phyloP scores from a whole-genome alignment of 116 monocot species.

The Cymodocea nodosa region DNA sequence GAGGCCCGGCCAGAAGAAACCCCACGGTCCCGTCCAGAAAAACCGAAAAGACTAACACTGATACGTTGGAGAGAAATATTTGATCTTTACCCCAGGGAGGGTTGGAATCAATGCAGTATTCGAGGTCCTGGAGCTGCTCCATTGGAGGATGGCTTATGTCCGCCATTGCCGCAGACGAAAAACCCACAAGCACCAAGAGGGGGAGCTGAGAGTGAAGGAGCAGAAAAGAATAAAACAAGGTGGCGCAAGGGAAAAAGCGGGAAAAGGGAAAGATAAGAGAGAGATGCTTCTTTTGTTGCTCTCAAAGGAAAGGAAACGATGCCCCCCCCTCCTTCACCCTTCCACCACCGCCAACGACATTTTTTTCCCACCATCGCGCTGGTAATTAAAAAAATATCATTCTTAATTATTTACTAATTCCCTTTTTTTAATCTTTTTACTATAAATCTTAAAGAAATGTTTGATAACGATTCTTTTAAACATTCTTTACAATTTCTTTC shows the following conservation, averaged over 20 bases:
- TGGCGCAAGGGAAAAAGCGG: constrained; percentile 1
- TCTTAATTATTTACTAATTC: too few species aligned
- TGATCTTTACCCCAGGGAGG: constrained; percentile 62
- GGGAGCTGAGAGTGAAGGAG: not conserved
- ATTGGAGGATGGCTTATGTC: constrained; percentile 85
- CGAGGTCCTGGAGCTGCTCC: constrained; percentile 96
- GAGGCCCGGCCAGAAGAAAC: not conserved
- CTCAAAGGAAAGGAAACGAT: not conserved
- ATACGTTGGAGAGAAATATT: not conserved
- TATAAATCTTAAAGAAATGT: too few species aligned
- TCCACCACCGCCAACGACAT: too few species aligned
- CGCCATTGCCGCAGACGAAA: constrained; percentile 33
- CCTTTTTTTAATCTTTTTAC: too few species aligned
- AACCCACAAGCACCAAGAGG: not conserved
- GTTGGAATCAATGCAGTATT: constrained; percentile 95
- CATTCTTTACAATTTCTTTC: too few species aligned
- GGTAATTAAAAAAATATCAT: too few species aligned
- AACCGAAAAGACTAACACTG: not conserved
- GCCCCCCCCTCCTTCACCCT: not conserved
- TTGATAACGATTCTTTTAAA: too few species aligned
- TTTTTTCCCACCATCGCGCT: too few species aligned
- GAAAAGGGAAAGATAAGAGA: not conserved
- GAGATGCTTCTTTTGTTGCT: constrained; percentile 1
- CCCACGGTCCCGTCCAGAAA: not conserved
- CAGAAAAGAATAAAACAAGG: not conserved